Evolutionary conservation across 2,329 filamentous ascomycete genomes (phyloP).

Genomic region (Tympanopsis confertula): DNA sequence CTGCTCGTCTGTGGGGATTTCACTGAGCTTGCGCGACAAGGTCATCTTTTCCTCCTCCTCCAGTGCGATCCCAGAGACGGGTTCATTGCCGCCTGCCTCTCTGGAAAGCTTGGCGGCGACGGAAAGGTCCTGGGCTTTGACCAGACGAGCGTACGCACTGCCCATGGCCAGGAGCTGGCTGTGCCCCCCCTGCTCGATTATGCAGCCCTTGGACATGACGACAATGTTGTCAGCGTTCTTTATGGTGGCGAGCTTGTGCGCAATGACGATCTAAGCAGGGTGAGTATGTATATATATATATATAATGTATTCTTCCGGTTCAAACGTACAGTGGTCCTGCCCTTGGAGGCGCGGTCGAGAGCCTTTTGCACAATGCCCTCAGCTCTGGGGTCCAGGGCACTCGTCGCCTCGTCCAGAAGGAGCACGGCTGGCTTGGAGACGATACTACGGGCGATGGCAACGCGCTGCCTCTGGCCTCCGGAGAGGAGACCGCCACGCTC

Average conservation of each 20-base stretch:
- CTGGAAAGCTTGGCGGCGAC: neutral
- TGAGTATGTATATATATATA: too few relatives aligned
- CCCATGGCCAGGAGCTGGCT: slow-evolving; percentile 33
- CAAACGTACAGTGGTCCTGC: slow-evolving; percentile 58
- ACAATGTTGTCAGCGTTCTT: slow-evolving; percentile 51
- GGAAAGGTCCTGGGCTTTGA: slow-evolving; percentile 25
- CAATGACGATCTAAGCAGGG: too few relatives aligned
- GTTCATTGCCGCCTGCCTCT: neutral
- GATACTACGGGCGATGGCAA: slow-evolving; percentile 42
- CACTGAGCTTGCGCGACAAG: slow-evolving; percentile 14
- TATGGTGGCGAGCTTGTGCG: slow-evolving; percentile 49
- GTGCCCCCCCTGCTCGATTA: slow-evolving; percentile 50
- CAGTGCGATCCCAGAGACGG: neutral
- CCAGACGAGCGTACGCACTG: slow-evolving; percentile 38
- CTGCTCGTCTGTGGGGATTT: slow-evolving; percentile 15
- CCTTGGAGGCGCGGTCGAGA: slow-evolving; percentile 45
- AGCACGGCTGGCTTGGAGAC: slow-evolving; percentile 36
- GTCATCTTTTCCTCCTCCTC: slow-evolving; percentile 3
- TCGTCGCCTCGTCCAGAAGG: slow-evolving; percentile 57
- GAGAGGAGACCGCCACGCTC: slow-evolving; percentile 50
- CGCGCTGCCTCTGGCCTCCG: slow-evolving; percentile 54
- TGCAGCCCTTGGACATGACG: slow-evolving; percentile 42
- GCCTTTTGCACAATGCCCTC: slow-evolving; percentile 42
- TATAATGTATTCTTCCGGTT: too few relatives aligned
- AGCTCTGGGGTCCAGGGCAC: slow-evolving; percentile 34